phyloP scores from a whole-genome alignment of 495 filamentous ascomycete species.

The Platismatia glauca region DNA sequence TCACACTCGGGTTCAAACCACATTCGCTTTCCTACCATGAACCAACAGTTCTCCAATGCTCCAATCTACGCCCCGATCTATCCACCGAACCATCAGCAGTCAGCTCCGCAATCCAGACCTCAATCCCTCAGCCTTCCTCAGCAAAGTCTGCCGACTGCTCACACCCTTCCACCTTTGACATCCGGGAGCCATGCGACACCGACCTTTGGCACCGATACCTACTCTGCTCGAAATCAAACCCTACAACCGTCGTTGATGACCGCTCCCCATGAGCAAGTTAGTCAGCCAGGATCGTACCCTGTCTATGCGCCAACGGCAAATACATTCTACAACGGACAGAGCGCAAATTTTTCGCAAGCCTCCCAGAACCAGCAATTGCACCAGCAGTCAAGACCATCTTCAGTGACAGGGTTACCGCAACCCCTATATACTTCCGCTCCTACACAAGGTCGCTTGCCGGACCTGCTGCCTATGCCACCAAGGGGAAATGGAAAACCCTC shows the following conservation, averaged over 20 bases:
- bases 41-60: conserved; percentile 18
- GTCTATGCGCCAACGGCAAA: conserved; percentile 19
- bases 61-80: conserved; percentile 11
- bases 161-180: conserved; percentile 9
- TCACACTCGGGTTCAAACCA: conserved; percentile 3
- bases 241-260: conserved; percentile 5
- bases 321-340: conserved; percentile 1
- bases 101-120: conserved; percentile 7
- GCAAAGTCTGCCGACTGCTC: conserved; percentile 1
- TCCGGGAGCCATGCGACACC: neutral
- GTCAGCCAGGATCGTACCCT: conserved; percentile 9
- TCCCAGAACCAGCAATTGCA: conserved; percentile 2
- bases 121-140: conserved; percentile 7
- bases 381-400: conserved; percentile 4
- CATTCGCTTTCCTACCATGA: conserved; percentile 17
- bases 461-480: conserved; percentile 16
- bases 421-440: conserved; percentile 12
- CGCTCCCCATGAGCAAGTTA: neutral
- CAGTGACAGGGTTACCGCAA: neutral
- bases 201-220: conserved; percentile 3
- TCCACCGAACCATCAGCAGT: conserved; percentile 8
- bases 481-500: conserved; percentile 2
- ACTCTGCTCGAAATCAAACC: conserved; percentile 5
- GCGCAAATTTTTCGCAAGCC: neutral
- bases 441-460: conserved; percentile 9